phyloP scores from a whole-genome alignment of 2,329 filamentous ascomycete genomes.

The Trichophyton rubrum region DNA sequence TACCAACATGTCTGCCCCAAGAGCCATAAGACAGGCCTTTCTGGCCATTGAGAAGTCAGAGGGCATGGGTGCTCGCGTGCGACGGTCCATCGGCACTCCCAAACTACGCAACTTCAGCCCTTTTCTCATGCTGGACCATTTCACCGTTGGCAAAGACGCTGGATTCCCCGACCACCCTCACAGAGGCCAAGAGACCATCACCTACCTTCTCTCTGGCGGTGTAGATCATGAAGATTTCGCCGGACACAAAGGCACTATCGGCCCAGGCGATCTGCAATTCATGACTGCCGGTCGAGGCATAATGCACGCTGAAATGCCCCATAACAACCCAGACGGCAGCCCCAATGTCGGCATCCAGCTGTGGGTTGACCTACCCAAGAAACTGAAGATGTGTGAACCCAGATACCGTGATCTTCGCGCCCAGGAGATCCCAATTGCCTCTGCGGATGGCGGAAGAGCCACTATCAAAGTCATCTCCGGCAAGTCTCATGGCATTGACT shows the following conservation, averaged over 20 bases:
- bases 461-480: constrained; percentile 84
- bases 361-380: constrained; percentile 73
- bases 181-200: constrained; percentile 79
- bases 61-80: constrained; percentile 74
- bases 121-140: constrained; percentile 95
- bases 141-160: constrained; percentile 63
- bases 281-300: constrained; percentile 92
- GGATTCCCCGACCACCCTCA: constrained; percentile 83
- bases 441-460: constrained; percentile 59
- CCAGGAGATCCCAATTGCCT: constrained; percentile 64
- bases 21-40: constrained; percentile 72
- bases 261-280: constrained; percentile 84
- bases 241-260: constrained; percentile 71
- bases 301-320: constrained; percentile 92
- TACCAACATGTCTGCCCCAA: constrained; percentile 48
- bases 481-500: constrained; percentile 69
- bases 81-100: constrained; percentile 75
- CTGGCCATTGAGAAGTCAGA: constrained; percentile 76
- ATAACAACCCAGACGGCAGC: constrained; percentile 59
- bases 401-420: constrained; percentile 77
- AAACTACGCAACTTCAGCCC: constrained; percentile 76
- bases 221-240: constrained; percentile 90
- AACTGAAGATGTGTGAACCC: constrained; percentile 79
- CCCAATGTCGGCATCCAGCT: constrained; percentile 81
- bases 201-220: constrained; percentile 72